Evolutionary conservation across 2,329 filamentous ascomycete species (phyloP).

Genomic region (Alternaria dauci): DNA sequence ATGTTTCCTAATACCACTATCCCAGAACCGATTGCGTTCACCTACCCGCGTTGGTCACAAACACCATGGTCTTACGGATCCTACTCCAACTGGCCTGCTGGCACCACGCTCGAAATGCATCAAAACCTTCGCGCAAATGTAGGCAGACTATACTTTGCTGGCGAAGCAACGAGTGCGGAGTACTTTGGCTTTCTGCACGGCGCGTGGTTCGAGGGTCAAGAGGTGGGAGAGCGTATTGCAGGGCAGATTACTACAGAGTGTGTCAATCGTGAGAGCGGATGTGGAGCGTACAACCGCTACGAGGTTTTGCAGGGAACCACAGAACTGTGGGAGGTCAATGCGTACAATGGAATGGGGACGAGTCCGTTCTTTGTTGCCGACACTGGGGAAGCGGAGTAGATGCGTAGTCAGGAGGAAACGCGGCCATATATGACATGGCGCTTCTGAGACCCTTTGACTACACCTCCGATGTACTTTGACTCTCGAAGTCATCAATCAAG

Average conservation of each 20-base stretch:
- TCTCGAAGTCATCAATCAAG: not conserved
- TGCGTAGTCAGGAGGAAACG: not conserved
- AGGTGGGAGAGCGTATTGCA: constrained; percentile 44
- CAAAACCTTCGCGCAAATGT: constrained; percentile 74
- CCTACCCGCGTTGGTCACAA: constrained; percentile 67
- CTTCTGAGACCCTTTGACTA: not conserved
- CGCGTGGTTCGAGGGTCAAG: constrained; percentile 48
- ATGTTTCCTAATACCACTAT: constrained; percentile 69
- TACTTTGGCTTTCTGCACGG: constrained; percentile 72
- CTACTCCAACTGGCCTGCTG: constrained; percentile 73
- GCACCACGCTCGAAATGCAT: constrained; percentile 70
- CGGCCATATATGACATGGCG: not conserved
- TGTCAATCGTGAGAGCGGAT: constrained; percentile 33
- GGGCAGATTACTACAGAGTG: constrained; percentile 38
- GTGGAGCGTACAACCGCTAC: constrained; percentile 40
- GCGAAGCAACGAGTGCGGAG: constrained; percentile 68
- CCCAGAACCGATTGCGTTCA: constrained; percentile 67
- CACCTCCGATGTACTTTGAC: not conserved
- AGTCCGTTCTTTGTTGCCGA: constrained; percentile 36
- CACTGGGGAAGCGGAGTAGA: not conserved
- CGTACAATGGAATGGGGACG: constrained; percentile 41
- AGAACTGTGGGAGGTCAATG: constrained; percentile 36
- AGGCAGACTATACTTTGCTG: constrained; percentile 69
- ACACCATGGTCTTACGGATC: constrained; percentile 65
- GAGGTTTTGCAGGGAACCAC: constrained; percentile 46